Percentiles rank a stretch among this genome's conserved stretches.
Conservation (phyloP, 2,329 filamentous ascomycete genomes). For the Sclerotinia minor region DNA sequence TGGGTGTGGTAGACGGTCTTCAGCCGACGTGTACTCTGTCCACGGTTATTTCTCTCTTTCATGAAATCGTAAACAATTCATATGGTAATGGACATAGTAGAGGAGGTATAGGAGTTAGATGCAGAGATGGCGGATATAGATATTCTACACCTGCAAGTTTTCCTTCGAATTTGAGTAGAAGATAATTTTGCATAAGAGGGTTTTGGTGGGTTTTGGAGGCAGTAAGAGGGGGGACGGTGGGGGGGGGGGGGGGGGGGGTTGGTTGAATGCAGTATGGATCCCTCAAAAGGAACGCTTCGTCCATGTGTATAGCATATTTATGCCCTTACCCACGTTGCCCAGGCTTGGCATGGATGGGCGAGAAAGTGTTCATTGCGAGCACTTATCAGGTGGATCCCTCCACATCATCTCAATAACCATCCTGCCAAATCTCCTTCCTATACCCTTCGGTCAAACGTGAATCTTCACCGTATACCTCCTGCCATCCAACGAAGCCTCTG, state of each 20-base stretch:
- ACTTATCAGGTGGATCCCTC: background rate
- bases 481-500: constrained; percentile 84
- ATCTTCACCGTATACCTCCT: constrained; percentile 79
- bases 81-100: background rate
- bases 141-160: background rate
- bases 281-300: background rate
- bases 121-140: background rate
- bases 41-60: constrained; percentile 9
- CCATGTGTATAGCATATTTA: background rate
- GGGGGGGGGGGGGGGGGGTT: no score
- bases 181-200: background rate
- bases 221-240: no score
- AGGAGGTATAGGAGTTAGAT: background rate
- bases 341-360: background rate
- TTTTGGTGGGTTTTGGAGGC: no score
- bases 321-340: background rate
- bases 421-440: constrained; percentile 76
- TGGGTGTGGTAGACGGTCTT: constrained; percentile 25
- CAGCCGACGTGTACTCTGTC: background rate
- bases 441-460: constrained; percentile 80
- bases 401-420: constrained; percentile 35
- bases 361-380: background rate
- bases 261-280: background rate
- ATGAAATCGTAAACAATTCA: background rate
- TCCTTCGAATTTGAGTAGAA: background rate